Conservation (phyloP, 192 early-diverging fungal genomes). For the Coemansia sp. region DNA sequence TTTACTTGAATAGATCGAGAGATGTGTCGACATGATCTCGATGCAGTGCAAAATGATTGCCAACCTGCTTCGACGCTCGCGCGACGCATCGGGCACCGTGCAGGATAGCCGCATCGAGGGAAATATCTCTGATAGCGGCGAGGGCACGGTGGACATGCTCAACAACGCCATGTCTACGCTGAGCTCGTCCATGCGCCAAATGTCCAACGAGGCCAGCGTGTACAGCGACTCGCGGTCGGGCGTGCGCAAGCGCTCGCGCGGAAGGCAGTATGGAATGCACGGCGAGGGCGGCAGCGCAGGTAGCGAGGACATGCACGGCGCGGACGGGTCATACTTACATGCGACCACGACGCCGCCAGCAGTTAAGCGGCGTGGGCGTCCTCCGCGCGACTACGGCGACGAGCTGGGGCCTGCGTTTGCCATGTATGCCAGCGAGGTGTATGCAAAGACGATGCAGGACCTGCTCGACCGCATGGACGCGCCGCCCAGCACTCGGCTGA, state of each 20-base stretch:
- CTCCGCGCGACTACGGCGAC: slow-evolving; percentile 52
- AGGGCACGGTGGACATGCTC: slow-evolving; percentile 32
- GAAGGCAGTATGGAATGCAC: slow-evolving; percentile 1
- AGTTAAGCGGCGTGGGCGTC: slow-evolving; percentile 50
- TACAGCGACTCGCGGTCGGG: slow-evolving; percentile 13
- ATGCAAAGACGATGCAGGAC: slow-evolving; percentile 13
- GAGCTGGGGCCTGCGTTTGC: slow-evolving; percentile 52
- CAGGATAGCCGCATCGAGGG: slow-evolving; percentile 6
- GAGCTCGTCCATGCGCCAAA: slow-evolving; percentile 27
- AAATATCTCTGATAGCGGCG: slow-evolving; percentile 23
- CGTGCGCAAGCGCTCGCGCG: slow-evolving; percentile 40
- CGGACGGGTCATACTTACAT: slow-evolving; percentile 11
- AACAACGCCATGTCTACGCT: slow-evolving; percentile 38
- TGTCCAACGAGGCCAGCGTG: slow-evolving; percentile 19
- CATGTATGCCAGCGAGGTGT: slow-evolving; percentile 44
- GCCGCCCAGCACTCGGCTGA: slow-evolving; percentile 1
- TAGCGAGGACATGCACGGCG: not conserved
- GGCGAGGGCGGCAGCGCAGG: slow-evolving; percentile 14
- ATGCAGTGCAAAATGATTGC: slow-evolving; percentile 52
- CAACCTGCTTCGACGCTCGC: slow-evolving; percentile 49
- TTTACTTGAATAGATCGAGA: slow-evolving; percentile 35
- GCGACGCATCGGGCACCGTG: slow-evolving; percentile 22
- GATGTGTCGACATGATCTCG: slow-evolving; percentile 50
- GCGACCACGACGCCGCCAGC: slow-evolving; percentile 26
- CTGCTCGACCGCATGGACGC: slow-evolving; percentile 18